These are phyloP conservation scores for Grammothele lineata DNA, from an alignment of 768 basidiomycete genomes.

Conservation along the genomic window DNA sequence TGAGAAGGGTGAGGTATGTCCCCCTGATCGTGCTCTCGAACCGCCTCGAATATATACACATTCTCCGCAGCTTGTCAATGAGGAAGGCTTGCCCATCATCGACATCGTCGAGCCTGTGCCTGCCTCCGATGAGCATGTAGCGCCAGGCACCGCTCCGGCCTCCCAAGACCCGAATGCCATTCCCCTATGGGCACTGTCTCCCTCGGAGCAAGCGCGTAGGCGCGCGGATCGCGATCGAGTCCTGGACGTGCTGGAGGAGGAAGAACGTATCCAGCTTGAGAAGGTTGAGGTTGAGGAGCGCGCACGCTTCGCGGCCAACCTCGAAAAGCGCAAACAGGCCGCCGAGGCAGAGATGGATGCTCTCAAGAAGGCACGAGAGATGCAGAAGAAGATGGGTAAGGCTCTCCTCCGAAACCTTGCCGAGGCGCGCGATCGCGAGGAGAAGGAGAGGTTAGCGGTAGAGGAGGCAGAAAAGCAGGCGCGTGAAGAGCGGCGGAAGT, in stretches of 20 bases:
- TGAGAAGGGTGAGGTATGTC: conserved; percentile 62
- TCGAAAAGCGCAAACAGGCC: conserved; percentile 48
- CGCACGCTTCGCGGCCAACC: conserved; percentile 41
- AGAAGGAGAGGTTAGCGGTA: conserved; percentile 28
- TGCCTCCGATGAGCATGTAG: conserved; percentile 11
- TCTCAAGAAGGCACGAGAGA: conserved; percentile 37
- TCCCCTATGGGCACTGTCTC: conserved; percentile 42
- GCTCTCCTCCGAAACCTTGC: conserved; percentile 50
- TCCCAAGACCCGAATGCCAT: conserved; percentile 42
- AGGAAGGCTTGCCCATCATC: conserved; percentile 76
- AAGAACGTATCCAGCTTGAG: conserved; percentile 49
- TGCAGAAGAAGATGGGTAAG: conserved; percentile 79
- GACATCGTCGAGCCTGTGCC: conserved; percentile 64
- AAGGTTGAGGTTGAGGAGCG: conserved; percentile 37
- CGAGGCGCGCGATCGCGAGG: conserved; percentile 36
- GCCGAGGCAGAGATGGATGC: conserved; percentile 37
- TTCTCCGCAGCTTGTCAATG: conserved; percentile 54
- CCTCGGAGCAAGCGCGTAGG: conserved; percentile 43
- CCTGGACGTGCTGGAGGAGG: conserved; percentile 66
- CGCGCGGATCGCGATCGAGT: conserved; percentile 60
- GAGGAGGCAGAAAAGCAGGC: conserved; percentile 25
- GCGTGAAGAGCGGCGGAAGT: conserved; percentile 26
- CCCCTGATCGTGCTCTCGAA: conserved; percentile 16
- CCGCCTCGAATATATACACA: conserved; percentile 1
- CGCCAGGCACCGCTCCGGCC: conserved; percentile 11